Evolutionary conservation across 2,329 filamentous ascomycete genomes (phyloP).

Genomic region (Mycosphaerelloides madeirae): DNA sequence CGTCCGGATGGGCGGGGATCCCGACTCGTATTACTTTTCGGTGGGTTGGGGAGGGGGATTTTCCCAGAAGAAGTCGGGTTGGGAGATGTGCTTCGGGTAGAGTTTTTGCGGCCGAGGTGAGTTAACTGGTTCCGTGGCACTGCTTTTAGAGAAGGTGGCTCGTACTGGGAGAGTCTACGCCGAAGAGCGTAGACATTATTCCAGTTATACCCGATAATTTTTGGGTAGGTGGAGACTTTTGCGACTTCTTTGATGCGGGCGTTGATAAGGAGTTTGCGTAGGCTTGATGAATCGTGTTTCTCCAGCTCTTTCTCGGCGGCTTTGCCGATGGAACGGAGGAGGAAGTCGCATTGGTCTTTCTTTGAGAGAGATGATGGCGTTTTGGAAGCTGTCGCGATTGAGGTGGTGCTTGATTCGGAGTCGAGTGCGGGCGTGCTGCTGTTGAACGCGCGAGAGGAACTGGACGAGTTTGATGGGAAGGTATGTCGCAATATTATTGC

Average conservation of each 20-base stretch:
- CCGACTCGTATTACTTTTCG: conserved; percentile 5
- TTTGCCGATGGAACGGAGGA: conserved; percentile 1
- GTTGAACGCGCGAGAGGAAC: too few relatives aligned
- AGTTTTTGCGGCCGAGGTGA: not conserved
- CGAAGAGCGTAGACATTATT: not conserved
- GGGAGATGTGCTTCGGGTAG: conserved; percentile 1
- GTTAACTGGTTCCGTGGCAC: too few relatives aligned
- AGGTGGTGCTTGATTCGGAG: too few relatives aligned
- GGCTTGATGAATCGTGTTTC: not conserved
- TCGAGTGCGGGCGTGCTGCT: too few relatives aligned
- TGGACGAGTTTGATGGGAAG: too few relatives aligned
- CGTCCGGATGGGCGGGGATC: conserved; percentile 1
- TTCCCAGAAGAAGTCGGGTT: conserved; percentile 4
- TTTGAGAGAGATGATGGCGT: too few relatives aligned
- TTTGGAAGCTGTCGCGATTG: too few relatives aligned
- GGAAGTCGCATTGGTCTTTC: not conserved
- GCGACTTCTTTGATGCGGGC: conserved; percentile 3
- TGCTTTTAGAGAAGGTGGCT: not conserved
- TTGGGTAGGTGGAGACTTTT: conserved; percentile 1
- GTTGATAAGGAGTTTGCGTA: not conserved
- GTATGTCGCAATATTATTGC: too few relatives aligned
- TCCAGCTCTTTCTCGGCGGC: not conserved
- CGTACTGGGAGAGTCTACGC: not conserved
- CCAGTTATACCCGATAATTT: not conserved
- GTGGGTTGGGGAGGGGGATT: not conserved